Evolutionary conservation across 192 early-diverging fungal genomes (phyloP).

Genomic region (Jimgerdemannia flammicorona): DNA sequence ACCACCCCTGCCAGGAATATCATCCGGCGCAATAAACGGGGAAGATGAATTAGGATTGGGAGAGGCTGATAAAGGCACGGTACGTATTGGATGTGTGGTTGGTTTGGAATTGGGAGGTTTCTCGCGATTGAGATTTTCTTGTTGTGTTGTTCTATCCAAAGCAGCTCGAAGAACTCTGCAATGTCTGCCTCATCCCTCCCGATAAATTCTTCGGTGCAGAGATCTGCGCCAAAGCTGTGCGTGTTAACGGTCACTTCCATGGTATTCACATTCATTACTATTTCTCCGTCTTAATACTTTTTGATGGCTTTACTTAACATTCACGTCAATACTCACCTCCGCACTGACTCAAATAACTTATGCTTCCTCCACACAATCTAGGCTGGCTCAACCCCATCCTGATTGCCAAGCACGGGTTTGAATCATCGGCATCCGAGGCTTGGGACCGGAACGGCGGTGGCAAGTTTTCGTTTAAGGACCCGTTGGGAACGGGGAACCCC

Average conservation of each 20-base stretch:
- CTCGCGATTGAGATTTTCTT: not conserved
- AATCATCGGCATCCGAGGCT: conserved; percentile 51
- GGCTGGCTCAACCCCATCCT: conserved; percentile 60
- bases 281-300: no score
- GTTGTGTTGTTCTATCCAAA: not conserved
- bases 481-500: conserved; percentile 45
- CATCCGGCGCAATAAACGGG: conserved; percentile 17
- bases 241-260: conserved; percentile 57
- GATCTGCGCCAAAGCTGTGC: conserved; percentile 44
- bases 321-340: not conserved
- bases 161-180: conserved; percentile 25
- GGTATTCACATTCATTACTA: conserved; percentile 3
- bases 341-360: not conserved
- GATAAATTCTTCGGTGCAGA: conserved; percentile 53
- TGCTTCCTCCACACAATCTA: not conserved
- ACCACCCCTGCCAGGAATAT: conserved; percentile 5
- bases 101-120: not conserved
- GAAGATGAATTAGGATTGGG: not conserved
- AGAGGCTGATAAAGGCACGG: not conserved
- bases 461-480: conserved; percentile 65
- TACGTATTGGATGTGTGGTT: not conserved
- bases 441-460: conserved; percentile 79
- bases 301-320: not conserved
- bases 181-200: conserved; percentile 40
- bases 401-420: conserved; percentile 57